Evolutionary conservation across 2,329 filamentous ascomycete genomes (phyloP), one percentile per base, ranked within the genome.

Genomic region (Talaromyces sp.): DNA sequence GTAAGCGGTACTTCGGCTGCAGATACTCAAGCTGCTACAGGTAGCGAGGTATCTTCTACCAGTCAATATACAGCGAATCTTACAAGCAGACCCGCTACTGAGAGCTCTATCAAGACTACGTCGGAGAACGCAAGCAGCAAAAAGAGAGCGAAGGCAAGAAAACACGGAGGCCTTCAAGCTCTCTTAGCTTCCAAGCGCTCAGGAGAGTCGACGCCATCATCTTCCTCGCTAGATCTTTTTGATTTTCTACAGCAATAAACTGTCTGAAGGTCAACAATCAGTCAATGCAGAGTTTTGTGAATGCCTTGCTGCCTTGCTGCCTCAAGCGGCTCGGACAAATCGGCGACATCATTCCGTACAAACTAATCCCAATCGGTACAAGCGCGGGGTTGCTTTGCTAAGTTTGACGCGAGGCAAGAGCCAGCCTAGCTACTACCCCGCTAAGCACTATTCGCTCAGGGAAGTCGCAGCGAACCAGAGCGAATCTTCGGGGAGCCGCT

Each of bases 81-180:
- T 39, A 16, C 63, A 48, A 48, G 59, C 31, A 37, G 61, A 42
- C 37, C 57, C 23, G 61, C 69, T 35, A 18, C 57, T 3, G 59
- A 62, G 56, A 57, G 35, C 28, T 60, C 42, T 18, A 35, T 37
- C 35, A 68, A 69, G 44, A 48, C 63, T n/a, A 57, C 59, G 18
- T 60, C 57, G 6, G 73, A 76, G 2, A 78, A 81, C 48, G 73
- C 77, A 14, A 83, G 70, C 72, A 84, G 82, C 74, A 84, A 84
- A 71, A 83, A 83, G 67, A 75, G 83, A 67, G 81, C 82, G 25
- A 85, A 83, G 68, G 75, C 81, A 61, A 75, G 83, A 28, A 86
- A 84, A 66, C 77, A 81, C 61, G 80, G 81, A 31, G 82, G 82
- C 4, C 70, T 86, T 11, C 81, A 84, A 67, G 82, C 82, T 39